Evolutionary conservation across 352 stramenopile species (phyloP), one percentile per base, ranked within the genome.

Genomic region (Globisporangium uncinulatum): DNA sequence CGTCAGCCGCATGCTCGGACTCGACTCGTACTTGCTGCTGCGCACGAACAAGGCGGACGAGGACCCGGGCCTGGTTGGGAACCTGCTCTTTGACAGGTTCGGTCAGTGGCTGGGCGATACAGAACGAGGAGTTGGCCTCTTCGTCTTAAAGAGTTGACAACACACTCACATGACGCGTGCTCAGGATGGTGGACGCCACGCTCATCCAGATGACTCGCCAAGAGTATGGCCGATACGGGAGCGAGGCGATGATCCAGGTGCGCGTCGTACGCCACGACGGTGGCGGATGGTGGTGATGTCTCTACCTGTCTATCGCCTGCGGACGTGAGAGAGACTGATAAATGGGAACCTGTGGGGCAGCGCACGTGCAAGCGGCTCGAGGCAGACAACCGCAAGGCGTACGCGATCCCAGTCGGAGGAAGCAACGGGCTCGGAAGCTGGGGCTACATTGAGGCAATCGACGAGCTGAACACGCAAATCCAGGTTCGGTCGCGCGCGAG

Each of bases 351-450:
- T 15, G 44, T 19, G 6, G 45, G 8, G 3, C 47, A 83, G 65
- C 66, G 63, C 14, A 94, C 83, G 13, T 92, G 79, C 39, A 79
- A 91, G n/a, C 66, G 70, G 24, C 60, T 95, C 17, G 64, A 56
- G 10, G 44, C 66, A 0, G 62, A 92, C 64, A 74, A 73, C 21
- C 81, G 82, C 20, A 75, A 70, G 19, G 82, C 86, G 31, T 95
- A 93, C 49, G 79, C 72, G 9, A 95, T 95, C 57, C 86, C 86
- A 9, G 82, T 95, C 2, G 86, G 86, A 21, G 94, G 94, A 5
- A 97, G 87, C 62, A 98, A 97, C 73, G 91, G 77, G 8, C 56
- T 98, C 15, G 94, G 94, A 31, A 97, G 81, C 42, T 98, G 89
- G 89, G 94, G 94, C 4, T 98, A 98, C 64, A 81, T 98, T 39